Base-by-base conservation (phyloP, 2,329 filamentous ascomycete genomes). In the Penicillium nordicum region DNA sequence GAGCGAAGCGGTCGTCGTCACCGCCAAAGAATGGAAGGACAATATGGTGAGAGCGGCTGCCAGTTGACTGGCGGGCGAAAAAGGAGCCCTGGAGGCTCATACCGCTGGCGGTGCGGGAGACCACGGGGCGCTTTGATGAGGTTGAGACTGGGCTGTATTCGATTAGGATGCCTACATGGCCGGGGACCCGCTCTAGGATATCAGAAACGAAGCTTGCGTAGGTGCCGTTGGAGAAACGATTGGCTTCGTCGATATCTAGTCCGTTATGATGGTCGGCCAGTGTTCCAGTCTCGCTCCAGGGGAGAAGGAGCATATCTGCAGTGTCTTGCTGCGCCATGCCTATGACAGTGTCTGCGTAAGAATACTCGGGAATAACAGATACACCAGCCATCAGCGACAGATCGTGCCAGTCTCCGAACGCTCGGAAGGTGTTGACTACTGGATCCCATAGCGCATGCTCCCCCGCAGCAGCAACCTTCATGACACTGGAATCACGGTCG, bases 401-500 rank as follows among this genome's bases (percentile, higher is more conserved):
- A 60, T 92, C 90, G 69, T 94, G 86, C 40, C 96, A 84, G 60
- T 89, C 88, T 1, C 90, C 91, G 64, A 97, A 92, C 0, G 91
- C 90, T 46, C 89, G 85, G 81, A 97, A 97, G 0, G 90, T 89
- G 69, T 96, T 96, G 53, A 97, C 85, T 4, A 97, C 87, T 0
- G 93, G 91, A 67, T 97, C 93, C 66, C 84, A 82, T 7, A 83
- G 80, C 27, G 84, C 83, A 58, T 86, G 83, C 47, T 94, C 90
- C 38, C 92, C 88, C 3, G 88, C 81, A 68, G 95, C 91, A 0
- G 91, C 88, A 11, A 96, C 90, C 65, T 90, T 88, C 93, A 97
- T 97, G 65, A 97, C 93, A 18, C 92, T 92, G 0, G 93, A 97
- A 41, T 90, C 89, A 81, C 93, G 91, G 66, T 97, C 92, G 0